phyloP scores from a whole-genome alignment of 768 basidiomycete species.

The Kwoniella bestiolae region DNA sequence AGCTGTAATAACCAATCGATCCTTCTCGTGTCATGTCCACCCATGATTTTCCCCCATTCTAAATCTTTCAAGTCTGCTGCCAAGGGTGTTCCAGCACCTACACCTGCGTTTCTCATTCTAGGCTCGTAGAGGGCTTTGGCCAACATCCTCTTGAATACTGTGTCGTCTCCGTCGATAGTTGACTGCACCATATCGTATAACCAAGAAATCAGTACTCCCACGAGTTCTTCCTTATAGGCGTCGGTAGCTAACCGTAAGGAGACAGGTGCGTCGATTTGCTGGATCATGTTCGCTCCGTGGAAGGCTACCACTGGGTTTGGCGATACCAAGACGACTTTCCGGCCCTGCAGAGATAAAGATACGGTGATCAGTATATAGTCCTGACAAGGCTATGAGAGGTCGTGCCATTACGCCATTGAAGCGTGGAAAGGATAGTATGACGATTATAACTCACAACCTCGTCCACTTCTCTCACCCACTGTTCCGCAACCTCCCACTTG shows the following conservation, averaged over 20 bases:
- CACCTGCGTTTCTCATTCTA: slow-evolving; percentile 6
- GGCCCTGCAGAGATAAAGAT: slow-evolving; percentile 61
- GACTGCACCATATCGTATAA: slow-evolving; percentile 47
- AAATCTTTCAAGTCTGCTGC: slow-evolving; percentile 40
- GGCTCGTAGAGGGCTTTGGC: slow-evolving; percentile 34
- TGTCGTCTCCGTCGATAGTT: slow-evolving; percentile 42
- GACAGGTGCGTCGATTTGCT: slow-evolving; percentile 88
- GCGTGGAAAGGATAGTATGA: too few relatives aligned
- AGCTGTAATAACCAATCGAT: slow-evolving; percentile 49
- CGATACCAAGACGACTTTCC: slow-evolving; percentile 81
- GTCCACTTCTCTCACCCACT: slow-evolving; percentile 47
- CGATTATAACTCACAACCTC: slow-evolving; percentile 46
- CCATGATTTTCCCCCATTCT: slow-evolving; percentile 14
- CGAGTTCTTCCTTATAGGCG: slow-evolving; percentile 84
- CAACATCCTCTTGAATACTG: slow-evolving; percentile 43
- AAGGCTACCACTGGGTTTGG: slow-evolving; percentile 64
- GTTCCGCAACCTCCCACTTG: slow-evolving; percentile 33
- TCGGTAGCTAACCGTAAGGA: slow-evolving; percentile 85
- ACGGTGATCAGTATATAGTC: too few relatives aligned
- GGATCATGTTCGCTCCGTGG: slow-evolving; percentile 75
- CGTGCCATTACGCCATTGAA: too few relatives aligned
- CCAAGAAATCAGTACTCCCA: slow-evolving; percentile 69
- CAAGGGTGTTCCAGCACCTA: slow-evolving; percentile 30
- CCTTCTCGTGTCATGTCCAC: slow-evolving; percentile 24
- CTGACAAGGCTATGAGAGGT: too few relatives aligned